Base-by-base conservation (phyloP, 441 rosid genomes). In the Brassica balearica region DNA sequence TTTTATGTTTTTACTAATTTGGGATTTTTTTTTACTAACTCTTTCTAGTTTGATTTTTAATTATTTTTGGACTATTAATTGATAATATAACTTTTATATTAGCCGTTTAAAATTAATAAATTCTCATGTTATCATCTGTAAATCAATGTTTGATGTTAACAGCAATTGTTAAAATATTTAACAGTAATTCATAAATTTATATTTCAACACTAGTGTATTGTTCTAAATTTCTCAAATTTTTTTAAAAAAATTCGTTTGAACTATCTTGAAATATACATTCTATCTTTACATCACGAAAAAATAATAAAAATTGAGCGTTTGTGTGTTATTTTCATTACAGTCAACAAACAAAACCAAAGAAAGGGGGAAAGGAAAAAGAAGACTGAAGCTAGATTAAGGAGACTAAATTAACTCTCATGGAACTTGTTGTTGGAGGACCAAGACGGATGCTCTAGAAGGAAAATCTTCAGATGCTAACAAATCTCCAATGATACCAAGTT, bases 401-500 rank as follows among this genome's bases (percentile, higher is more conserved):
- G 29, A 14, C 61, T 4, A 4, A 29, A 29, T 29, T 22, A 20
- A 48, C 2, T 25, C 32, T 6, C 1, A n/a, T 14, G 60, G 46
- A 59, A 60, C 69, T 72, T 81, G 80, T 77, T 74, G 79, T 58
- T 78, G 83, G 10, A 84, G 65, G 15, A 84, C 69, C 67, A 84
- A 71, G 3, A 79, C 80, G 7, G 85, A 84, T 11, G 71, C 72
- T 65, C 46, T 65, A 51, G 80, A 69, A 71, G 76, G 58, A 71
- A 48, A 79, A 71, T 84, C 74, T 17, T 76, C 72, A 12, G 86
- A 84, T 22, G 80, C 81, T 60, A 84, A 75, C 65, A 76, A 69
- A 76, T 84, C 85, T 65, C 86, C 83, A 22, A 84, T 65, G 61
- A 82, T 12, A n/a, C 85, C 87, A 58, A 84, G 82, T 55, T 84